Conservation (phyloP, 2,329 filamentous ascomycete genomes). For the Penicillium sclerotigenum region DNA sequence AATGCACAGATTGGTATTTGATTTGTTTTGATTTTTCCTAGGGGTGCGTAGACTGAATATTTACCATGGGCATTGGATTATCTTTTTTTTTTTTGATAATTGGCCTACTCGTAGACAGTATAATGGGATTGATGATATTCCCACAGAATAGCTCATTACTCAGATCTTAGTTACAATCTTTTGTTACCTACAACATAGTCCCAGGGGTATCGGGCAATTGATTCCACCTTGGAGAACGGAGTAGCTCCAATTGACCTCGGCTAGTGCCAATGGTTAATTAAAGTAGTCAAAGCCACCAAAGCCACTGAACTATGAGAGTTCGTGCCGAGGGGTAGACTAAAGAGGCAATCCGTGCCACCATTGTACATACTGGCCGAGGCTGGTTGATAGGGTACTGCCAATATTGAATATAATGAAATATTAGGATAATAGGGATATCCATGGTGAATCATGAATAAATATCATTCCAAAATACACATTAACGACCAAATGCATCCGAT, state of each 20-base stretch:
- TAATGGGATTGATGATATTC: no score
- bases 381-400: neutral
- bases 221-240: neutral
- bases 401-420: neutral
- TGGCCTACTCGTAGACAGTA: no score
- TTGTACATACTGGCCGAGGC: neutral
- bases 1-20: neutral
- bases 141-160: no score
- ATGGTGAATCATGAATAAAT: neutral
- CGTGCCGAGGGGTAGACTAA: neutral
- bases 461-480: neutral
- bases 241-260: conserved; percentile 3
- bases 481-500: neutral
- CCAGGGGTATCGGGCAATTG: neutral
- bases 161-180: no score
- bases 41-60: neutral
- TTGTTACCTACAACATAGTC: no score
- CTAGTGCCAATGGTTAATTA: neutral
- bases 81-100: no score
- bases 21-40: neutral
- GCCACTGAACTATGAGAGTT: neutral
- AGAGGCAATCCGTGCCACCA: neutral
- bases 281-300: neutral
- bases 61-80: no score
- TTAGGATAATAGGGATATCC: neutral